These are phyloP conservation scores for Pleurostoma richardsiae DNA, from an alignment of 2,329 filamentous ascomycete genomes.

Conservation along the genomic window DNA sequence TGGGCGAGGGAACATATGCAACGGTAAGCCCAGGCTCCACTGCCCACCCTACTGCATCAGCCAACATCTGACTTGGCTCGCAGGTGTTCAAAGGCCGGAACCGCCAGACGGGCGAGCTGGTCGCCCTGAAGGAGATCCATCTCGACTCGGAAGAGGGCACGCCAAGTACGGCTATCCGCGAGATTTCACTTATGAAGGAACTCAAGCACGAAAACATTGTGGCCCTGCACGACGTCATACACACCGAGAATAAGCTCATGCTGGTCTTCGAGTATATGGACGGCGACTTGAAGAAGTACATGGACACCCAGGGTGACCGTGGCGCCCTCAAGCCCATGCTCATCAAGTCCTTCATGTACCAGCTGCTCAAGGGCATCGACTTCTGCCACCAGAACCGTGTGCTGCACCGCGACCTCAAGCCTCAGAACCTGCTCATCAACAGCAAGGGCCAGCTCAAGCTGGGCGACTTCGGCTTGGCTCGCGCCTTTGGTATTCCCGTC, in stretches of 20 bases:
- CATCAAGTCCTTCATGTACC: slow-evolving; percentile 99
- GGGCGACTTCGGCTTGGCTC: slow-evolving; percentile 88
- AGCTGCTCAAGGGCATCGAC: slow-evolving; percentile 89
- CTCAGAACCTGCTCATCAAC: slow-evolving; percentile 95
- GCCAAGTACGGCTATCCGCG: slow-evolving; percentile 92
- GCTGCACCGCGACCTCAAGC: slow-evolving; percentile 91
- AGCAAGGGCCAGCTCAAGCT: slow-evolving; percentile 85
- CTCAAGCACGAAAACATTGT: slow-evolving; percentile 99
- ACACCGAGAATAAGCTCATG: slow-evolving; percentile 99
- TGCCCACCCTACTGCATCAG: neutral
- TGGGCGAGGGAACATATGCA: slow-evolving; percentile 97
- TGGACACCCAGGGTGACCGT: slow-evolving; percentile 88
- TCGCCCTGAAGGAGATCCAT: slow-evolving; percentile 97
- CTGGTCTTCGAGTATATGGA: slow-evolving; percentile 99
- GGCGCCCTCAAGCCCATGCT: slow-evolving; percentile 83
- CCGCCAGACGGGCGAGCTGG: slow-evolving; percentile 91
- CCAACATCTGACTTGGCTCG: slow-evolving; percentile 6
- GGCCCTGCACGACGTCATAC: slow-evolving; percentile 94
- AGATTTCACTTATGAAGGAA: slow-evolving; percentile 99
- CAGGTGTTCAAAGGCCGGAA: slow-evolving; percentile 97
- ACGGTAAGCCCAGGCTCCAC: slow-evolving; percentile 59
- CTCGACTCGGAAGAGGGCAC: slow-evolving; percentile 98
- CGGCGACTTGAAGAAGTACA: slow-evolving; percentile 96
- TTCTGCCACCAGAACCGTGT: slow-evolving; percentile 98
- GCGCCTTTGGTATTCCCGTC: slow-evolving; percentile 93